Evolutionary conservation across 1,284 basidiomycete species (phyloP).

Genomic region (Ustilago tritici): DNA sequence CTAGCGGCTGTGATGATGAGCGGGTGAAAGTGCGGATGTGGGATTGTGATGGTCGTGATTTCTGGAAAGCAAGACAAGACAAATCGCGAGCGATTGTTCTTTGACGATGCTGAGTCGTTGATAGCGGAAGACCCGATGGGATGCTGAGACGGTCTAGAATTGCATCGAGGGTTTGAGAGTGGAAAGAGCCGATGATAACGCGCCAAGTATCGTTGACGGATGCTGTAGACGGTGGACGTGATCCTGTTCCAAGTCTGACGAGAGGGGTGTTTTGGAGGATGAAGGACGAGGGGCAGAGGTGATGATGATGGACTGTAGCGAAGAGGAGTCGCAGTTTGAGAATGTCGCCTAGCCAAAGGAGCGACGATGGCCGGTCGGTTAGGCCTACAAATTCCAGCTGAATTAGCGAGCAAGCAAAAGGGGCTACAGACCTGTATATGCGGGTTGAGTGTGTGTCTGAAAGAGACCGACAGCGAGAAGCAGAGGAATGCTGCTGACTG

Average conservation of each 20-base stretch:
- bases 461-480: not conserved
- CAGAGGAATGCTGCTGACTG: not conserved
- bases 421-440: not conserved
- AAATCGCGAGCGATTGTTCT: too few species aligned
- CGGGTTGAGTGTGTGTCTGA: not conserved
- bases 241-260: not conserved
- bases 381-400: not conserved
- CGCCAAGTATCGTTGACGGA: not conserved
- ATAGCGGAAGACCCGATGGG: not conserved
- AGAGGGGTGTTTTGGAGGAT: not conserved
- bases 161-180: not conserved
- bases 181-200: not conserved
- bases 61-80: not conserved
- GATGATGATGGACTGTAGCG: not conserved
- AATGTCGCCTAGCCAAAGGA: not conserved
- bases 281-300: not conserved
- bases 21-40: not conserved
- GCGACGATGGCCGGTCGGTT: not conserved
- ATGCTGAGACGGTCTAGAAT: not conserved
- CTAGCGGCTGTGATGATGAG: slow-evolving; percentile 17
- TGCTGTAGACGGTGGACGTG: not conserved
- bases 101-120: not conserved
- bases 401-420: not conserved
- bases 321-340: not conserved
- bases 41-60: not conserved